Base-by-base conservation (phyloP, 225 moss, liverwort and hornwort species). In the Physcomitrellopsis africana region DNA sequence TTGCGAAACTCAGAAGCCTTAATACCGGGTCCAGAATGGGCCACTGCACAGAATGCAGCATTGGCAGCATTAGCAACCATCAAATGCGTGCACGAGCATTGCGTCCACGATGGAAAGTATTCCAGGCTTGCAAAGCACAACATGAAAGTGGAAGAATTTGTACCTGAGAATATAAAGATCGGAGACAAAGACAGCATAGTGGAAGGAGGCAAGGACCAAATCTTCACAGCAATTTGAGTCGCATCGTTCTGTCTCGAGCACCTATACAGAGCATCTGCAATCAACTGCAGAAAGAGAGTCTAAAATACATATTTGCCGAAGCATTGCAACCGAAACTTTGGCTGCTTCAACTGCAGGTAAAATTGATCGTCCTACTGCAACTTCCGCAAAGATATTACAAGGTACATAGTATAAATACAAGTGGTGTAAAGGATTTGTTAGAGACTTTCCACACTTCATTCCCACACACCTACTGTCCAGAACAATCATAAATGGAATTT, bases 221-320 rank as follows among this genome's bases (percentile, higher is more conserved):
- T 75, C 26, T 78, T 83, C 72, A 88, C 78, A 67, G 76, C 72
- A 19, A 85, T 81, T 51, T 73, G 78, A 72, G 73, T 42, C 42
- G 72, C 85, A 54, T 43, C 78, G 47, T 65, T 53, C 48, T 74
- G 80, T 47, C 76, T 85, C 60, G 76, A 77, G 82, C 85, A 88
- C 72, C 85, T 82, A 13, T 83, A 85, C 10, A 88, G 63, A 65
- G 81, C 88, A 70, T 88, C 88, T 65, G 85, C 78, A 48, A 88
- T 57, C 76, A 88, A 70, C 88, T 88, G 88, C 32, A 72, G 59
- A 61, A 49, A 29, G 42, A 56, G 65, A 61, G 59, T 14, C 19
- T 58, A 55, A 78, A 69, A 18, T 63, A 77, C 63, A 37, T 64
- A 75, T 48, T 53, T 43, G 51, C 19, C 24, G 73, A 47, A 52